These are phyloP conservation scores for Yamadazyma triangularis DNA, from an alignment of 1,139 yeast species.

Conservation along the genomic window DNA sequence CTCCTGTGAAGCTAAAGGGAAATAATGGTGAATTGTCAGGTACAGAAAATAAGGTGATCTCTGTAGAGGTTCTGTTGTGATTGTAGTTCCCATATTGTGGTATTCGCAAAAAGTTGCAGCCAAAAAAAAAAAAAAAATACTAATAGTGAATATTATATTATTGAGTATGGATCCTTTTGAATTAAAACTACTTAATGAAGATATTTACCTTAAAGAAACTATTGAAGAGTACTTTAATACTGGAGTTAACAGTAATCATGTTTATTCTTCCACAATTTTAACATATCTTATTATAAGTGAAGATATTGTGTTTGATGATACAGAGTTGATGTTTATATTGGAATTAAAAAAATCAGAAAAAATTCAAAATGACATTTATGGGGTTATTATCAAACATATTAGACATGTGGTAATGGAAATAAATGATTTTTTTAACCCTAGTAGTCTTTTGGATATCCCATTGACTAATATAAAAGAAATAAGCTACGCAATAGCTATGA, in stretches of 20 bases:
- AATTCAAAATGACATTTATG: conserved; percentile 2
- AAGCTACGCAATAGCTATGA: conserved; percentile 9
- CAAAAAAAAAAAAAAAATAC: not conserved
- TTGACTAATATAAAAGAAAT: conserved; percentile 12
- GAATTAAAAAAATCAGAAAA: conserved; percentile 2
- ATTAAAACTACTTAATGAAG: conserved; percentile 3
- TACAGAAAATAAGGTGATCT: conserved; percentile 1
- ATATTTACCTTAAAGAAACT: conserved; percentile 4
- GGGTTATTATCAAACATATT: conserved; percentile 3
- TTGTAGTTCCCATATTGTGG: conserved; percentile 2
- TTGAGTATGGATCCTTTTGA: conserved; percentile 4
- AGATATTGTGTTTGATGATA: conserved; percentile 6
- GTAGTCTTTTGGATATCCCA: conserved; percentile 7
- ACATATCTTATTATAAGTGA: conserved; percentile 9
- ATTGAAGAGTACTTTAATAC: conserved; percentile 6
- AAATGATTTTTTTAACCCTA: conserved; percentile 2
- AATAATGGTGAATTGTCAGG: not conserved
- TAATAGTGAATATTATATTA: not conserved
- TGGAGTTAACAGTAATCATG: conserved; percentile 1
- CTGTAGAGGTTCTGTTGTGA: too few species aligned
- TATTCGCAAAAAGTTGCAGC: not conserved
- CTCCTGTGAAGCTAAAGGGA: conserved; percentile 1
- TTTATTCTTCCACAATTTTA: conserved; percentile 7
- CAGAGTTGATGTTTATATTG: conserved; percentile 9
- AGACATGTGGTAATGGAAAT: conserved; percentile 2